Evolutionary conservation across 192 early-diverging fungal genomes (phyloP).

Genomic region (Coemansia sp.): DNA sequence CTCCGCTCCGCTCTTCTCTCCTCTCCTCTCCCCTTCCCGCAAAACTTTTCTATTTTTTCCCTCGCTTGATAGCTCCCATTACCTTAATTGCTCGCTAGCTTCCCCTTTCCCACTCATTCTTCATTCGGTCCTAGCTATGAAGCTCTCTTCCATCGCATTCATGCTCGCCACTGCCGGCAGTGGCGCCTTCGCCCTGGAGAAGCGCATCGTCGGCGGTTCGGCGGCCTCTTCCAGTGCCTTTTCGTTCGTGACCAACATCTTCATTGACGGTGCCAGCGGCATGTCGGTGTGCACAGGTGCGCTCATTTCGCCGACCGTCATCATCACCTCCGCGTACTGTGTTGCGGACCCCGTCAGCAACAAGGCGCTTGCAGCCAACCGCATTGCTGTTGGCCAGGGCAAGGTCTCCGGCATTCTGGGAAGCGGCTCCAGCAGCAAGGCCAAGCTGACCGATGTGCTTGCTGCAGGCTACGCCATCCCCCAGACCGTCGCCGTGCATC

Average conservation of each 20-base stretch:
- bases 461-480: slow-evolving; percentile 26
- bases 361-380: slow-evolving; percentile 31
- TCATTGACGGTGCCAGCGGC: slow-evolving; percentile 13
- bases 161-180: slow-evolving; percentile 32
- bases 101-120: neutral
- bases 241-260: slow-evolving; percentile 31
- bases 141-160: slow-evolving; percentile 27
- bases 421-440: slow-evolving; percentile 4
- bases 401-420: slow-evolving; percentile 8
- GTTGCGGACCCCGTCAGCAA: slow-evolving; percentile 46
- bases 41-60: neutral
- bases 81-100: neutral
- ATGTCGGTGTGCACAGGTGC: slow-evolving; percentile 36
- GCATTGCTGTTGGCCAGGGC: slow-evolving; percentile 37
- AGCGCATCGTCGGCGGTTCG: slow-evolving; percentile 34
- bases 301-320: slow-evolving; percentile 33
- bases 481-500: slow-evolving; percentile 26
- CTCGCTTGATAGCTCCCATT: neutral
- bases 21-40: neutral
- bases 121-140: slow-evolving; percentile 11
- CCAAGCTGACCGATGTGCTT: slow-evolving; percentile 10
- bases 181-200: slow-evolving; percentile 26
- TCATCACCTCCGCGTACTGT: slow-evolving; percentile 36
- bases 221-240: slow-evolving; percentile 9
- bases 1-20: neutral